phyloP scores from a whole-genome alignment of 169 alveolate species.

The Plasmodium fragile region DNA sequence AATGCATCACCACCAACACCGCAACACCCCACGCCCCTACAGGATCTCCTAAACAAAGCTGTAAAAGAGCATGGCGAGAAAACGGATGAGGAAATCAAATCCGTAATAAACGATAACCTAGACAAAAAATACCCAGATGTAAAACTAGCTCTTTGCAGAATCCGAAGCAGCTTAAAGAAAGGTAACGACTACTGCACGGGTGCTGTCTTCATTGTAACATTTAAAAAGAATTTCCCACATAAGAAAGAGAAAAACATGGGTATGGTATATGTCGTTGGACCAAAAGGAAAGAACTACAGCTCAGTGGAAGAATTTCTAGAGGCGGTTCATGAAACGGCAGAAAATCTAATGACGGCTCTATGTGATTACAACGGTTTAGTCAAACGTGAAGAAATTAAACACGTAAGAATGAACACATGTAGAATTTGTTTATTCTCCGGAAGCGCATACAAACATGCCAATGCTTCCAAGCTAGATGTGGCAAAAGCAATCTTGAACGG shows the following conservation, averaged over 20 bases:
- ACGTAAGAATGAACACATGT: slow-evolving; percentile 81
- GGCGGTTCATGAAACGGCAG: slow-evolving; percentile 83
- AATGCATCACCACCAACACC: not conserved
- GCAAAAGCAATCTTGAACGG: slow-evolving; percentile 84
- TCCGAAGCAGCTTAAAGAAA: slow-evolving; percentile 43
- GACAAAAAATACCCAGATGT: slow-evolving; percentile 72
- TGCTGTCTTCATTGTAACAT: slow-evolving; percentile 75
- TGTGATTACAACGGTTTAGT: slow-evolving; percentile 89
- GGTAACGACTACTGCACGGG: slow-evolving; percentile 57
- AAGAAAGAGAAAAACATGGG: slow-evolving; percentile 80
- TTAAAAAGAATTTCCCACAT: slow-evolving; percentile 66
- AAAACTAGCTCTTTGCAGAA: slow-evolving; percentile 64
- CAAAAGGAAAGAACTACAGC: slow-evolving; percentile 78
- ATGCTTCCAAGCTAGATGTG: slow-evolving; percentile 81
- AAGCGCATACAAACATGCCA: slow-evolving; percentile 73
- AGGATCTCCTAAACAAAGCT: slow-evolving; percentile 61
- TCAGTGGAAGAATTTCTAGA: slow-evolving; percentile 79
- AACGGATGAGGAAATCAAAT: slow-evolving; percentile 66
- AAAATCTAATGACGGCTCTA: slow-evolving; percentile 86
- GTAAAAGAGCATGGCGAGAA: slow-evolving; percentile 48
- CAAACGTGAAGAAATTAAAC: slow-evolving; percentile 81
- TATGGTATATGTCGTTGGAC: slow-evolving; percentile 85
- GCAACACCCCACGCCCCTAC: not conserved
- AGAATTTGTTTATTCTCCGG: slow-evolving; percentile 83
- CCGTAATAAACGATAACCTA: slow-evolving; percentile 55